Percentiles rank a stretch among this genome's conserved stretches.
These are phyloP conservation scores for Exophiala alcalophila DNA, from an alignment of 2,329 filamentous ascomycete genomes.

Conservation along the genomic window DNA sequence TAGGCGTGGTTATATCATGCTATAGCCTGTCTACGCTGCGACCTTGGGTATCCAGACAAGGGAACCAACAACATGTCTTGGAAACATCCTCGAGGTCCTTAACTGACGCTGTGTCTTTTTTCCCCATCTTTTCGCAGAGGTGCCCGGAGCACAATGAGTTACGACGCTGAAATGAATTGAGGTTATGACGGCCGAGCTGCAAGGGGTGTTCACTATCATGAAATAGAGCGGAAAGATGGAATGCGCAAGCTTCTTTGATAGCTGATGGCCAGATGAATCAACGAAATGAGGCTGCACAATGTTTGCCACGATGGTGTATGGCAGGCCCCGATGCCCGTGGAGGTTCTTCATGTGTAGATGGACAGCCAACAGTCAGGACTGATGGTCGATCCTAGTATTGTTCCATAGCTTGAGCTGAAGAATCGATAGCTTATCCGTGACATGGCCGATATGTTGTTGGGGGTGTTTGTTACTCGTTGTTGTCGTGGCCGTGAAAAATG, in stretches of 20 bases:
- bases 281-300: too few relatives aligned
- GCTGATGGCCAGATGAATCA: constrained; percentile 5
- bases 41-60: constrained; percentile 24
- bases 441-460: too few relatives aligned
- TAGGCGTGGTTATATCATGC: constrained; percentile 12
- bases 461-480: too few relatives aligned
- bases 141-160: constrained; percentile 14
- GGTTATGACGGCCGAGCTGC: neutral
- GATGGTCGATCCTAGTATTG: too few relatives aligned
- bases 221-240: neutral
- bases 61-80: constrained; percentile 22
- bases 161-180: constrained; percentile 10
- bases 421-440: too few relatives aligned
- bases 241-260: constrained; percentile 2
- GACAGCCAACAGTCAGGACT: too few relatives aligned
- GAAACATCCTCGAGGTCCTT: constrained; percentile 16
- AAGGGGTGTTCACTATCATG: too few relatives aligned
- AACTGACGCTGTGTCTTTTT: constrained; percentile 1
- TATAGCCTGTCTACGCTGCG: constrained; percentile 18
- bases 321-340: too few relatives aligned
- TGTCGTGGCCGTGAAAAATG: too few relatives aligned
- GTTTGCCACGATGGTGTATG: too few relatives aligned
- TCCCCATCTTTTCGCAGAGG: constrained; percentile 6
- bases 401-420: too few relatives aligned
- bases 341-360: too few relatives aligned